Evolutionary conservation across 495 filamentous ascomycete genomes (phyloP), one percentile per base, ranked within the genome.

Genomic region (Aspergillus kassunensis): DNA sequence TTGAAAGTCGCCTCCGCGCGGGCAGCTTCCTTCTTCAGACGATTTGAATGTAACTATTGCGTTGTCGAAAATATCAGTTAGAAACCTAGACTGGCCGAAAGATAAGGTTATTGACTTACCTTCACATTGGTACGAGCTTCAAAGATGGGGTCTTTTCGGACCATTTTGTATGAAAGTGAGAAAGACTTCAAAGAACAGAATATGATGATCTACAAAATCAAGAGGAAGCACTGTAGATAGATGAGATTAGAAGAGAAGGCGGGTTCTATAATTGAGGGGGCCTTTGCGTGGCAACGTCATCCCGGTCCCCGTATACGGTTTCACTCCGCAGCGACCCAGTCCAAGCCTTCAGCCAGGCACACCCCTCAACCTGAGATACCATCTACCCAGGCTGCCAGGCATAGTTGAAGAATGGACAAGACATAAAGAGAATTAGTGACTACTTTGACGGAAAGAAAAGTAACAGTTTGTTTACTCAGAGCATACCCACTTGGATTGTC

Each of bases 101-200:
- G 24, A 37, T 13, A 23, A 10, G 2, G n/a, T n/a, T n/a, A n/a
- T n/a, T n/a, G n/a, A 41, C 42, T 55, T 44, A 76, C 73, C 53
- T 76, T 75, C 29, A 76, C 73, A 74, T 76, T 76, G 27, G 73
- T 76, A 51, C 73, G 73, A 27, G 73, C 73, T 60, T 76, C 73
- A 55, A 76, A 76, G 24, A 76, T 75, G 30, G 73, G 73, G 60
- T 76, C 73, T 54, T 67, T 71, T 49, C 72, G 69, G 57, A 72
- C 70, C 73, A 76, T 76, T 27, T 51, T 72, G 65, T 37, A 25
- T 33, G 19, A 40, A 20, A 9, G 13, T 40, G 34, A 31, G 42
- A 13, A 42, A 27, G 31, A 30, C 11, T 36, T 24, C 24, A 40
- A n/a, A 39, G 20, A n/a, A 43, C 24, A 27, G 9, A 4, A 9